Conservation (phyloP, 2,329 filamentous ascomycete species). For the Sporothrix variecibatus region DNA sequence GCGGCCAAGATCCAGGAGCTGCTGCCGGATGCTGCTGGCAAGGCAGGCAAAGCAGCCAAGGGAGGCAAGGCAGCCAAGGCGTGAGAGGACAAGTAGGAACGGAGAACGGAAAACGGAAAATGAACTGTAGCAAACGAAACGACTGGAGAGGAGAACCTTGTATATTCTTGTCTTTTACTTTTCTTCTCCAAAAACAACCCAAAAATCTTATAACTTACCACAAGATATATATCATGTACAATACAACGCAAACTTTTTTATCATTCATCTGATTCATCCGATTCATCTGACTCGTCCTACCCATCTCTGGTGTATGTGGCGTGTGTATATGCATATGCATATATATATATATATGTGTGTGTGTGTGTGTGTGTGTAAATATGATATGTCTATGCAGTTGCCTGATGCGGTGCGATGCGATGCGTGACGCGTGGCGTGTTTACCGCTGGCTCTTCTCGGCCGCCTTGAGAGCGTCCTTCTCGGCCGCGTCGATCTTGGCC, state of each 20-base stretch:
- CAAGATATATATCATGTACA: slow-evolving; percentile 13
- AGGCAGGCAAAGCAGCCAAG: background rate
- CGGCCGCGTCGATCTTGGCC: slow-evolving; percentile 51
- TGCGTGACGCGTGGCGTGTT: background rate
- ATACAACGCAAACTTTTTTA: background rate
- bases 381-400: background rate
- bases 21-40: slow-evolving; percentile 31
- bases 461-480: slow-evolving; percentile 52
- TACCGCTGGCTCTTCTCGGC: slow-evolving; percentile 33
- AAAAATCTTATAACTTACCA: background rate
- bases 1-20: slow-evolving; percentile 37
- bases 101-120: background rate
- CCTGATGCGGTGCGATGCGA: background rate
- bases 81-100: background rate
- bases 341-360: background rate
- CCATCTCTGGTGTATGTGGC: too few relatives aligned
- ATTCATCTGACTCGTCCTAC: background rate
- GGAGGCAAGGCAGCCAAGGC: background rate
- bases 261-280: background rate
- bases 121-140: background rate
- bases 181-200: background rate
- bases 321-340: background rate
- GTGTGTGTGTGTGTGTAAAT: background rate
- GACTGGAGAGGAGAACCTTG: background rate
- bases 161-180: background rate